phyloP scores from a whole-genome alignment of 441 rosid species.

The Capsella rubella region DNA sequence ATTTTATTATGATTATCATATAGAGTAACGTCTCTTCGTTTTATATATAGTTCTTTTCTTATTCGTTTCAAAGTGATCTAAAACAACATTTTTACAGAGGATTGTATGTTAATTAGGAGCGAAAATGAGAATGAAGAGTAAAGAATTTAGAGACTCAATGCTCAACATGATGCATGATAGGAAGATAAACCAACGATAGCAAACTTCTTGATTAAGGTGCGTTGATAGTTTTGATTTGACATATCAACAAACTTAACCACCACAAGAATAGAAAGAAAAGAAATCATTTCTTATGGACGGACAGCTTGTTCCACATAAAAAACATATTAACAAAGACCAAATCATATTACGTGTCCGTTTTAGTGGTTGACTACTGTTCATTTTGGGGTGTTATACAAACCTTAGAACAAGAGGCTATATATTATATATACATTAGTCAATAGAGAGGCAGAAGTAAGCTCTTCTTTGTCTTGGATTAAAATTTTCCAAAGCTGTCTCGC shows the following conservation, averaged over 20 bases:
- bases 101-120: background rate
- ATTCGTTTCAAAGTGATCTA: too few species aligned
- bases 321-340: conserved; percentile 18
- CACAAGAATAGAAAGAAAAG: background rate
- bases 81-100: background rate
- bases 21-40: too few species aligned
- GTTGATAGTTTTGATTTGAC: conserved; percentile 14
- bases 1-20: too few species aligned
- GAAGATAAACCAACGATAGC: background rate
- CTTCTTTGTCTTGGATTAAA: background rate
- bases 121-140: background rate
- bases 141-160: too few species aligned
- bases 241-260: conserved; percentile 27
- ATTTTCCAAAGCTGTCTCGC: background rate
- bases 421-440: background rate
- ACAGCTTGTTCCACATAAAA: background rate
- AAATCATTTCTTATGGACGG: background rate
- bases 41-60: background rate
- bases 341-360: conserved; percentile 13
- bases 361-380: background rate
- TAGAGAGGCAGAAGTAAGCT: background rate
- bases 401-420: background rate
- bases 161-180: background rate
- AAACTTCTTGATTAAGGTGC: background rate
- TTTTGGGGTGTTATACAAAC: background rate